Evolutionary conservation across 2,329 filamentous ascomycete genomes (phyloP).

Genomic region (Fusarium sp.): DNA sequence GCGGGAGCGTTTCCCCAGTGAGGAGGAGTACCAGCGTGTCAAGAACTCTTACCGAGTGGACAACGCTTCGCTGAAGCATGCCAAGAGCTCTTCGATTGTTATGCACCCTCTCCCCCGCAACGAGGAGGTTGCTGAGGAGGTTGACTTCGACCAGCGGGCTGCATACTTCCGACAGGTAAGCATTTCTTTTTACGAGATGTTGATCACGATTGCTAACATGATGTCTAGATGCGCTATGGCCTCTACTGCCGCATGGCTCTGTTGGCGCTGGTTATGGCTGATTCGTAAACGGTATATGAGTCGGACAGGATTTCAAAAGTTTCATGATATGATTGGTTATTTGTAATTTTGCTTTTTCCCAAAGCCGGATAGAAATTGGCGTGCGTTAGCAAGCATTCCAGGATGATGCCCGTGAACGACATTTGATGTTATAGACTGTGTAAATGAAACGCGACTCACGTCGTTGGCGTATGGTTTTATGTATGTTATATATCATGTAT

Average conservation of each 20-base stretch:
- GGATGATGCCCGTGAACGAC: conserved; percentile 45
- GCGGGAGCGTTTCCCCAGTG: conserved; percentile 91
- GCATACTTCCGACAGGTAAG: conserved; percentile 99
- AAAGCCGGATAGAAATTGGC: conserved; percentile 48
- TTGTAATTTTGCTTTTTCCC: conserved; percentile 40
- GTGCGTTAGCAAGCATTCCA: conserved; percentile 48
- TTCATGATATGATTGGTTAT: conserved; percentile 33
- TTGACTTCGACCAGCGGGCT: conserved; percentile 96
- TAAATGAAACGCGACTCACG: conserved; percentile 45
- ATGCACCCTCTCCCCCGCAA: conserved; percentile 97
- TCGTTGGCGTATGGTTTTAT: conserved; percentile 45
- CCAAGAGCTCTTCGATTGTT: conserved; percentile 93
- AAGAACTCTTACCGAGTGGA: conserved; percentile 92
- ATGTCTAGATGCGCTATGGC: conserved; percentile 89
- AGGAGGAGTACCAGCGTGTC: conserved; percentile 84
- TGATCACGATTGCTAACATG: conserved; percentile 30
- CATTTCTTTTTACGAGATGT: background rate
- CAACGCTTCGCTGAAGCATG: conserved; percentile 88
- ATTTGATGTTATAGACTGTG: conserved; percentile 47
- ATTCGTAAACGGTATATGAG: conserved; percentile 41
- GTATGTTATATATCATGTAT: conserved; percentile 41
- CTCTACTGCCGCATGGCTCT: conserved; percentile 98
- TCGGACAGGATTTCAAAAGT: conserved; percentile 36
- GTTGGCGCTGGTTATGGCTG: conserved; percentile 87
- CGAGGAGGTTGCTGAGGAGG: conserved; percentile 92